Base-by-base conservation (phyloP, 345 rosid species). In the Hibiscus trionum region DNA sequence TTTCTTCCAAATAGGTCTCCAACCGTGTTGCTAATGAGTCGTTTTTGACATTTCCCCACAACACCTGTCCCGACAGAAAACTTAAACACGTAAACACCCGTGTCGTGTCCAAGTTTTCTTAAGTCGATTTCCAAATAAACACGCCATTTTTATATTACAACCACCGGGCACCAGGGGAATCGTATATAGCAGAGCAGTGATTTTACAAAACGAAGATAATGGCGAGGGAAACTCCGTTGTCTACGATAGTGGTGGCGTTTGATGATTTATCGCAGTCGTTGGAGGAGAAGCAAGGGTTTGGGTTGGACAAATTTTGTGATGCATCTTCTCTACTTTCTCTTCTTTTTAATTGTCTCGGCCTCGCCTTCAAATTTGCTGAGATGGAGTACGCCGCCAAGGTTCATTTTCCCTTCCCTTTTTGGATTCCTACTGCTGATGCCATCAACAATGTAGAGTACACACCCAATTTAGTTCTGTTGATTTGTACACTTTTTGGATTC, bases 281-380 rank as follows among this genome's bases (percentile, higher is more conserved):
- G 10, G 68, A 68, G 4, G 67, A 73, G 27, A 72, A 6, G 39
- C 7, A 70, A 0, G 84, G 68, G 21, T 80, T 87, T 52, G 79
- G 81, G n/a, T 63, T 91, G 80, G 90, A 84, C 46, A 81, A 69
- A 8, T 91, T 93, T 49, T 87, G 92, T 46, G 79, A 75, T 1
- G 91, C 97, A 0, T 88, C 91, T 63, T 80, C 91, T 66, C 78
- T 84, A 47, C 93, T 93, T 49, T 77, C 96, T 37, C 79, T 89
- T 61, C 83, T 93, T 71, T 88, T 90, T 73, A 80, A 75, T 60
- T 86, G 82, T 73, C 96, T 93, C 1, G 98, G 98, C 55, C 85
- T 93, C 66, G 96, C 98, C 61, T 93, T 91, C 83, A 91, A 86
- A 80, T 91, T 93, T 60, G 97, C 97, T 3, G 96, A 91, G 81